Evolutionary conservation across 345 rosid genomes (phyloP).

Genomic region (Acer negundo): DNA sequence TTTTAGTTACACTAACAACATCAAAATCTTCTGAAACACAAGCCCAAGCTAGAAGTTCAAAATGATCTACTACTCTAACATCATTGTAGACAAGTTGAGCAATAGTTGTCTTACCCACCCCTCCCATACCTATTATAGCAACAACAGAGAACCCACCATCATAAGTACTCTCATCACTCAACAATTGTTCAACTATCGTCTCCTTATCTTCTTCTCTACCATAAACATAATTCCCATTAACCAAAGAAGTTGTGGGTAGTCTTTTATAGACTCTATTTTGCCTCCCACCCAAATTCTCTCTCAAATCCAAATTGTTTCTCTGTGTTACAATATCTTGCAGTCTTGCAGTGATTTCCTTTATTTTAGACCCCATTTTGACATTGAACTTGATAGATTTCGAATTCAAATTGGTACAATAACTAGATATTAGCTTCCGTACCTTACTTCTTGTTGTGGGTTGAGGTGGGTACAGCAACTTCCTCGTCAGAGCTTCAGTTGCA

Average conservation of each 20-base stretch:
- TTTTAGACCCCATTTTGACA: slow-evolving; percentile 11
- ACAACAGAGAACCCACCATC: slow-evolving; percentile 8
- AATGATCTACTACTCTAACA: not conserved
- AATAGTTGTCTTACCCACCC: slow-evolving; percentile 30
- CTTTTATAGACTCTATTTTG: not conserved
- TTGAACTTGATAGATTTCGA: not conserved
- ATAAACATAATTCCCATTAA: slow-evolving; percentile 13
- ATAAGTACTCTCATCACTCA: not conserved
- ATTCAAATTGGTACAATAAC: not conserved
- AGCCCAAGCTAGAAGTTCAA: slow-evolving; percentile 18
- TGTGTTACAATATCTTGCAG: not conserved
- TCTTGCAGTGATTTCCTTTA: slow-evolving; percentile 1
- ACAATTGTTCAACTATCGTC: slow-evolving; percentile 1
- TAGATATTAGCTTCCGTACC: not conserved
- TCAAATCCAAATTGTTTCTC: not conserved
- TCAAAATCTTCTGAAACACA: slow-evolving; percentile 15
- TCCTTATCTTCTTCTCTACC: slow-evolving; percentile 28
- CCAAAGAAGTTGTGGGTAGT: slow-evolving; percentile 9
- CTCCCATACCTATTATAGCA: slow-evolving; percentile 25
- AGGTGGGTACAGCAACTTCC: not conserved
- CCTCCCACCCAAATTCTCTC: not conserved
- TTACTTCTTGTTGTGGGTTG: not conserved
- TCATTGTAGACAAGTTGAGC: slow-evolving; percentile 26
- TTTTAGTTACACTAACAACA: slow-evolving; percentile 6
- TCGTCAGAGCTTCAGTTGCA: not conserved